Percentiles rank a stretch among this genome's conserved stretches.
phyloP scores from a whole-genome alignment of 345 rosid genomes.

The Garcia nutans region DNA sequence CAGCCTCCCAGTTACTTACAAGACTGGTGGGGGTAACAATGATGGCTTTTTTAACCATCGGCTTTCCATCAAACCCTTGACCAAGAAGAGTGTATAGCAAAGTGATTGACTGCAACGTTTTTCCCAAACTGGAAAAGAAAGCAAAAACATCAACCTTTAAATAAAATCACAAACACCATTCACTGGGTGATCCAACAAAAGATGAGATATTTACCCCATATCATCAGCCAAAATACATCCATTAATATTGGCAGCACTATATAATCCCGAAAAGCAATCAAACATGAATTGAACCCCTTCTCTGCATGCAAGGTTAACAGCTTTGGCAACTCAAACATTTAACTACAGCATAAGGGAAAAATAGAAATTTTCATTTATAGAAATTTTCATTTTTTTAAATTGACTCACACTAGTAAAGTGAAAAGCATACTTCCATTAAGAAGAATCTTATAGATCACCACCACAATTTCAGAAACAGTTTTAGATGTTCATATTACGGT shows the following conservation, averaged over 20 bases:
- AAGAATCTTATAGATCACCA: background rate
- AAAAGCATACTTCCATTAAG: background rate
- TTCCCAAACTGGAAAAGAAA: slow-evolving; percentile 77
- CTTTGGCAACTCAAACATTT: background rate
- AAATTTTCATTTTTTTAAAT: background rate
- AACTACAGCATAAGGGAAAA: background rate
- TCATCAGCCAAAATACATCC: slow-evolving; percentile 99
- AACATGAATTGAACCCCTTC: slow-evolving; percentile 99
- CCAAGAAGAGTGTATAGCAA: slow-evolving; percentile 78
- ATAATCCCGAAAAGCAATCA: slow-evolving; percentile 85
- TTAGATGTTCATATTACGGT: slow-evolving; percentile 13
- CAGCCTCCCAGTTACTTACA: slow-evolving; percentile 99
- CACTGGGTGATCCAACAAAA: slow-evolving; percentile 7
- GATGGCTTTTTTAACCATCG: slow-evolving; percentile 90
- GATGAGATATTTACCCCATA: slow-evolving; percentile 74
- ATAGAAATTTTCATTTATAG: slow-evolving; percentile 4
- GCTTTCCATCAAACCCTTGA: slow-evolving; percentile 92
- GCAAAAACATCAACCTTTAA: slow-evolving; percentile 14
- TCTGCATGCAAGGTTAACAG: slow-evolving; percentile 45
- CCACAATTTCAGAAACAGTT: slow-evolving; percentile 1
- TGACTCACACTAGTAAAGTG: background rate
- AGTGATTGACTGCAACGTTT: slow-evolving; percentile 94
- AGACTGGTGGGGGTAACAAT: slow-evolving; percentile 99
- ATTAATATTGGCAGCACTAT: slow-evolving; percentile 47
- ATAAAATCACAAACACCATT: slow-evolving; percentile 1